Base-by-base conservation (phyloP, 495 filamentous ascomycete species). In the Penicillium lagena region DNA sequence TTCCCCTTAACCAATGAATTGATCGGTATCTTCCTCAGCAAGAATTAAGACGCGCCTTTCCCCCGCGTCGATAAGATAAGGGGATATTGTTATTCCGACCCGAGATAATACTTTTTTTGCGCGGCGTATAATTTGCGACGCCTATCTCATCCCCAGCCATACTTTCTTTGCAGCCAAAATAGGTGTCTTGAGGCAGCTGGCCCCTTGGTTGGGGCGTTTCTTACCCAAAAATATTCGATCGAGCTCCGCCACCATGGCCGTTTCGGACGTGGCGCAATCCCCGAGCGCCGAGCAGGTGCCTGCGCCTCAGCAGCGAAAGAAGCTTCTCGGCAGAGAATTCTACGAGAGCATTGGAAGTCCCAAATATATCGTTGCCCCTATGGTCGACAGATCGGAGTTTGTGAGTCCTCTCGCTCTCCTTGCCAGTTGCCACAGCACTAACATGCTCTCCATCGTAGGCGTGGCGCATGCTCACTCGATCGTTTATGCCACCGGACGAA, bases 371-470 rank as follows among this genome's bases (percentile, higher is more conserved):
- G 76, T 99, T 27, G 93, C 93, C 30, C 93, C 93, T 29, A 99
- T 99, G 93, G 93, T 99, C 14, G 93, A 97, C 52, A 86, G 96
- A 59, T 95, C 89, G 4, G 94, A 98, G 71, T 95, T 96, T 70
- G 91, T 96, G 73, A 48, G 83, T 71, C 31, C 28, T 43, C 44
- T 50, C 27, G 22, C 11, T 46, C 8, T 36, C 37, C 14, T 35
- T 29, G 17, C n/a, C 30, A 1, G 4, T 30, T 30, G 35, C n/a
- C 10, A 9, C 12, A 45, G 36, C 28, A 46, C 60, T 60, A 37
- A 71, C 45, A 7, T 22, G 6, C 31, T 27, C 43, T 42, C 3
- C 12, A 15, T 38, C 14, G 36, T 34, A 95, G 90, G 90, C 90
- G 56, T 96, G 93, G 93, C 87, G 93, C 50, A 83, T 95, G 75